A percentile compares a stretch with the other conserved stretches of the same genome.
Conservation (phyloP, 768 basidiomycete species). For the Butyriboletus loyo region DNA sequence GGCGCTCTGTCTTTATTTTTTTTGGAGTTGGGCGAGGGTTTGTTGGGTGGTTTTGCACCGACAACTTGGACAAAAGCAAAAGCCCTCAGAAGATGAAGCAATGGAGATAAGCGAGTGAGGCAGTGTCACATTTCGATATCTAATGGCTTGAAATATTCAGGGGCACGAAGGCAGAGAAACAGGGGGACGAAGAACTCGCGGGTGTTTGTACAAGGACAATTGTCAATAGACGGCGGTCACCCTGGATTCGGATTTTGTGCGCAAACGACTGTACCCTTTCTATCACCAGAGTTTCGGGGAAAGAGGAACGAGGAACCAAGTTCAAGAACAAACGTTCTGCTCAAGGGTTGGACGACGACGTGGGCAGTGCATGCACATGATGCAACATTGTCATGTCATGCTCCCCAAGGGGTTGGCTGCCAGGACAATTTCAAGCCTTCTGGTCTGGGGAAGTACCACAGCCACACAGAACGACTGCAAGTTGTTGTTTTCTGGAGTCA, state of each 20-base stretch:
- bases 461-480: not conserved
- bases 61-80: not conserved
- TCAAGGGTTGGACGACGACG: not conserved
- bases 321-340: not conserved
- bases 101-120: not conserved
- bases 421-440: not conserved
- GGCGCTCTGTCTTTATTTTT: not conserved
- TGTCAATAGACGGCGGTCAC: not conserved
- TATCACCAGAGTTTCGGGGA: not conserved
- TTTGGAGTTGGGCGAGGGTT: not conserved
- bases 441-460: not conserved
- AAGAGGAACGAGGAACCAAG: not conserved
- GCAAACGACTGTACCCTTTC: not conserved
- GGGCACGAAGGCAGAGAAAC: not conserved
- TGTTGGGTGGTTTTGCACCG: not conserved
- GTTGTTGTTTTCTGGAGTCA: not conserved
- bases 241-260: not conserved
- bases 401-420: not conserved
- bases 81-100: not conserved
- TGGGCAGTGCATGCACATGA: not conserved
- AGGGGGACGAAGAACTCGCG: not conserved
- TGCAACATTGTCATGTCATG: not conserved
- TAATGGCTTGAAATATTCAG: not conserved
- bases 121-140: not conserved
- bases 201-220: not conserved